These are phyloP conservation scores for Babesia sp. DNA, from an alignment of 169 alveolate genomes.

Conservation along the genomic window DNA sequence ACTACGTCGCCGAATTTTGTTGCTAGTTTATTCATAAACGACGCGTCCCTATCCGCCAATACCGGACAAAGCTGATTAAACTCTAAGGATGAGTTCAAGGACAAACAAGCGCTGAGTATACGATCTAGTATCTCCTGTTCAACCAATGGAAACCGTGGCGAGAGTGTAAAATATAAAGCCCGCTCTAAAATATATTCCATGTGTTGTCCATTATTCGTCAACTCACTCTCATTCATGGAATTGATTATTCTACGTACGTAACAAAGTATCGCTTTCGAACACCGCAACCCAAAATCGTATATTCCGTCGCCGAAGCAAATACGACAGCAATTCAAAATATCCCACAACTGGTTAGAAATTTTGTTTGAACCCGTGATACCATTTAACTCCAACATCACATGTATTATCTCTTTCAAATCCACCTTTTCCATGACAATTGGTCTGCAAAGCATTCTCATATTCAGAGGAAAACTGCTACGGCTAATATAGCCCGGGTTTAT, in stretches of 20 bases:
- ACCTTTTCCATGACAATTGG: slow-evolving; percentile 92
- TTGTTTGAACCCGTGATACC: slow-evolving; percentile 94
- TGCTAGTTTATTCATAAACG: not conserved
- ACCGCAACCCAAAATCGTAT: slow-evolving; percentile 98
- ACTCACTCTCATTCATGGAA: too few relatives aligned
- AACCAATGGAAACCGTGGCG: not conserved
- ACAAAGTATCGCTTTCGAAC: slow-evolving; percentile 92
- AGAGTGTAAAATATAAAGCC: not conserved
- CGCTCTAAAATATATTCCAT: not conserved
- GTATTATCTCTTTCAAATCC: slow-evolving; percentile 86
- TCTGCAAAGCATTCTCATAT: slow-evolving; percentile 90
- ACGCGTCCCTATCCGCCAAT: not conserved
- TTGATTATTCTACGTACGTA: slow-evolving; percentile 68
- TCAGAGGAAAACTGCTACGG: slow-evolving; percentile 95
- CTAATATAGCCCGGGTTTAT: slow-evolving; percentile 99
- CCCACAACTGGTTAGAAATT: slow-evolving; percentile 92
- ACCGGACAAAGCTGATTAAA: not conserved
- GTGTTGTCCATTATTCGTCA: not conserved
- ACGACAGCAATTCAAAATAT: slow-evolving; percentile 92
- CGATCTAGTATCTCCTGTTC: not conserved
- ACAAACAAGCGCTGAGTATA: not conserved
- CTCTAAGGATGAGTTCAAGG: not conserved
- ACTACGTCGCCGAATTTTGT: not conserved
- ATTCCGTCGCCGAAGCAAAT: slow-evolving; percentile 93
- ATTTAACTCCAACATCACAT: slow-evolving; percentile 92